Percentiles rank a stretch among this genome's conserved stretches.
Evolutionary conservation across 495 filamentous ascomycete genomes (phyloP).

Genomic region (Neurospora sp.): DNA sequence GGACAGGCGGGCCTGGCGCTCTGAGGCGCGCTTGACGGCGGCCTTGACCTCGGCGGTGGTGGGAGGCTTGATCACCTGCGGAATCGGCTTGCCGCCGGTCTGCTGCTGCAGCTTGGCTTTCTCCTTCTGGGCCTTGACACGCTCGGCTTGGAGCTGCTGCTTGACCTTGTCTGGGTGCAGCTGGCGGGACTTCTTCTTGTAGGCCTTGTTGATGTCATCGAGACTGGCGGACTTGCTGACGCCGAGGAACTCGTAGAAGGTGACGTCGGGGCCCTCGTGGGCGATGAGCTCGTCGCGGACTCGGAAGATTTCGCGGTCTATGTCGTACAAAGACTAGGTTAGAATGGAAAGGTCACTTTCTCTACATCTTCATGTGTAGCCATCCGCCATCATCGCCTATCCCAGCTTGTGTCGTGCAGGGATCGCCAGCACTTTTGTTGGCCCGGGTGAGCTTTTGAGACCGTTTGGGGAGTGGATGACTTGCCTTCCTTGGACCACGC

Average conservation of each 20-base stretch:
- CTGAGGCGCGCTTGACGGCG: slow-evolving; percentile 62
- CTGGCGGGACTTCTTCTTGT: slow-evolving; percentile 69
- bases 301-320: slow-evolving; percentile 96
- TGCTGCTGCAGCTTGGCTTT: slow-evolving; percentile 37
- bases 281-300: slow-evolving; percentile 74
- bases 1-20: slow-evolving; percentile 72
- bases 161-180: slow-evolving; percentile 95
- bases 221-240: slow-evolving; percentile 59
- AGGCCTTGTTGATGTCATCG: slow-evolving; percentile 88
- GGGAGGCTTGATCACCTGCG: slow-evolving; percentile 61
- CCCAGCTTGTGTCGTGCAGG: background rate
- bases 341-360: background rate
- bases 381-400: background rate
- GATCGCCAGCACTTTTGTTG: background rate
- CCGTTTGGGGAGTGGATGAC: slow-evolving; percentile 12
- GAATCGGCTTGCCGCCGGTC: slow-evolving; percentile 46
- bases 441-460: background rate
- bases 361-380: background rate
- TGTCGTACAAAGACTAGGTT: background rate
- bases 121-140: slow-evolving; percentile 46
- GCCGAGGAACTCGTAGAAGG: slow-evolving; percentile 93
- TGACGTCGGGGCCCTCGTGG: slow-evolving; percentile 67
- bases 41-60: slow-evolving; percentile 61
- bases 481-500: slow-evolving; percentile 82
- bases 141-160: slow-evolving; percentile 66